phyloP scores from a whole-genome alignment of 148 eudicot genomes.

The Fagopyrum homotropicum region DNA sequence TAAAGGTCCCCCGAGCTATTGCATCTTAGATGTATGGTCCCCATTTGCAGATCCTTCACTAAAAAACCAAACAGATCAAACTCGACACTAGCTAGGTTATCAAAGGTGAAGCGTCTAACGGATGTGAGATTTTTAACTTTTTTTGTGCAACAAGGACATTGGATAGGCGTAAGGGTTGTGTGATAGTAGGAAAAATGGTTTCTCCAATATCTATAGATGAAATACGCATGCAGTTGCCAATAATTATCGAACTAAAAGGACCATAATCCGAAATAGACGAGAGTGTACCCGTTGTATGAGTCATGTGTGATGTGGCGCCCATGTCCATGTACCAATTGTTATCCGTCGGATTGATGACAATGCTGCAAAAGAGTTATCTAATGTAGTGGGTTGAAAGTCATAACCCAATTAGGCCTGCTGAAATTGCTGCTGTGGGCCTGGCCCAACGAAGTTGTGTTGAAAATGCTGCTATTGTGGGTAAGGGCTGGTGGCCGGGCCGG shows the following conservation, averaged over 20 bases:
- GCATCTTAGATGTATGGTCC: no score
- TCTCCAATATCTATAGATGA: background rate
- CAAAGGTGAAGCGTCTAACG: no score
- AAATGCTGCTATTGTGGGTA: no score
- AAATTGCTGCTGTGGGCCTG: background rate
- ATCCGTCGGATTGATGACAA: background rate
- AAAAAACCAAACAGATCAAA: conserved; percentile 11
- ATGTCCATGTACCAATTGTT: background rate
- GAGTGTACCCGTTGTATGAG: background rate
- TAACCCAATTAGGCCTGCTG: background rate
- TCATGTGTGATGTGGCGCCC: no score
- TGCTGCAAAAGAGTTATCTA: background rate
- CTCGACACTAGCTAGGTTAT: no score
- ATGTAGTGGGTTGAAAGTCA: background rate
- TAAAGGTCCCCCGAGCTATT: no score
- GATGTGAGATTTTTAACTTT: no score
- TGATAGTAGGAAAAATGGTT: background rate
- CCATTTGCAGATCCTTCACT: no score
- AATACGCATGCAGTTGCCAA: background rate
- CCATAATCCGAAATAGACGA: background rate
- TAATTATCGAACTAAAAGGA: background rate
- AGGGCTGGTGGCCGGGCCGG: background rate
- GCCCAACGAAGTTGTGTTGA: background rate
- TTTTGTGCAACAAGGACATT: no score
- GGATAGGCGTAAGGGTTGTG: background rate